Evolutionary conservation across 1,284 basidiomycete genomes (phyloP).

Genomic region (Pholiota adiposa): DNA sequence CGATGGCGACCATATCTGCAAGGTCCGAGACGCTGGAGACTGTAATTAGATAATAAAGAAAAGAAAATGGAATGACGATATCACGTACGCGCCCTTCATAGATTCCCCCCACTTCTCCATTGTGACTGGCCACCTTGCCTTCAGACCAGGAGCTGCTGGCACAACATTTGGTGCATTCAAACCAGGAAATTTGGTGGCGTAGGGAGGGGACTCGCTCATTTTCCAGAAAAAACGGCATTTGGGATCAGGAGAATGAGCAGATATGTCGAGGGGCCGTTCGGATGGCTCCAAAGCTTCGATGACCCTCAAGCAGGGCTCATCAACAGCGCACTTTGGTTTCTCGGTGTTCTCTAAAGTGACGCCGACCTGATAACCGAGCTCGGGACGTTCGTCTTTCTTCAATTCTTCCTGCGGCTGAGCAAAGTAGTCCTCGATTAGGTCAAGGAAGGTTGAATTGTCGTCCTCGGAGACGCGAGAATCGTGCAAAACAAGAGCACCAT

Average conservation of each 20-base stretch:
- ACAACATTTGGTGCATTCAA: conserved; percentile 83
- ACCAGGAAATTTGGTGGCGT: conserved; percentile 74
- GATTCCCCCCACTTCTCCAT: conserved; percentile 85
- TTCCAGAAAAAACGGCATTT: conserved; percentile 94
- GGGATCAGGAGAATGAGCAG: conserved; percentile 80
- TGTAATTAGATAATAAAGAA: conserved; percentile 4
- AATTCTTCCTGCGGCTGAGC: conserved; percentile 66
- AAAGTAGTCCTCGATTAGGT: conserved; percentile 89
- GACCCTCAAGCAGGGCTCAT: conserved; percentile 74
- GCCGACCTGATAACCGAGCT: conserved; percentile 79
- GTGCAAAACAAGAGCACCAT: conserved; percentile 81
- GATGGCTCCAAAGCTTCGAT: conserved; percentile 73
- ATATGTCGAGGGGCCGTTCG: conserved; percentile 84
- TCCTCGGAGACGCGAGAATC: conserved; percentile 84
- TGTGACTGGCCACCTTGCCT: conserved; percentile 61
- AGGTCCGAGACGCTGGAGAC: conserved; percentile 78
- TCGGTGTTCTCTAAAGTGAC: conserved; percentile 93
- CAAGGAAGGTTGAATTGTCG: conserved; percentile 80
- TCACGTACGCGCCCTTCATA: conserved; percentile 82
- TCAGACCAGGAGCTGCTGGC: conserved; percentile 61
- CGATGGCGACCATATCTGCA: conserved; percentile 82
- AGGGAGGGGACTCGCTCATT: conserved; percentile 79
- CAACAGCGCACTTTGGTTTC: conserved; percentile 84
- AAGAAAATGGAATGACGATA: not conserved
- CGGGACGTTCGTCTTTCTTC: conserved; percentile 78